These are phyloP conservation scores for Syzygium aqueum DNA, from an alignment of 345 rosid species.

Conservation along the genomic window DNA sequence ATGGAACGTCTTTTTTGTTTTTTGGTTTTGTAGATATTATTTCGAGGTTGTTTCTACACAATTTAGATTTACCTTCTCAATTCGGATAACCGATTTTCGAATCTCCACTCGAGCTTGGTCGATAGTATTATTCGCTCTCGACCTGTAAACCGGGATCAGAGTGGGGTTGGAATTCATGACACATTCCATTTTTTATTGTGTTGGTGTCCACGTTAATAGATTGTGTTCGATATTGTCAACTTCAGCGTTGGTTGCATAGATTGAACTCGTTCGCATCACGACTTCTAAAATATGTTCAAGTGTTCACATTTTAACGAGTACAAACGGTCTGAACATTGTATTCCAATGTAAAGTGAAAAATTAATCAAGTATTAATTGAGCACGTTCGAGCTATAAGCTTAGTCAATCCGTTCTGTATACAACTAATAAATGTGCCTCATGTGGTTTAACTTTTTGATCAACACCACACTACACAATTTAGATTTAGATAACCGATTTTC, in stretches of 20 bases:
- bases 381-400: background rate
- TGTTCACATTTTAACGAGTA: background rate
- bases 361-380: background rate
- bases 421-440: background rate
- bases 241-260: too few relatives aligned
- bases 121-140: too few relatives aligned
- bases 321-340: rapidly evolving
- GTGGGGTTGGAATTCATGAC: too few relatives aligned
- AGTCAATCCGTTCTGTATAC: background rate
- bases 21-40: rapidly evolving
- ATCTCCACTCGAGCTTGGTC: background rate
- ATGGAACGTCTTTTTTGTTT: background rate
- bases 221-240: too few relatives aligned
- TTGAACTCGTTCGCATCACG: too few relatives aligned
- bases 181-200: too few relatives aligned
- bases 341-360: background rate
- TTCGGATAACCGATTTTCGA: background rate
- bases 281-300: rapidly evolving
- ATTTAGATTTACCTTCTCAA: background rate
- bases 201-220: too few relatives aligned
- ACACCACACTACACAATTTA: background rate
- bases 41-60: background rate
- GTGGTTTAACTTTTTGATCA: too few relatives aligned
- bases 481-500: background rate
- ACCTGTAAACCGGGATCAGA: too few relatives aligned